A percentile compares a stretch with the other conserved stretches of the same genome.
Evolutionary conservation across 768 basidiomycete genomes (phyloP).

Genomic region (Gautieria morchelliformis): DNA sequence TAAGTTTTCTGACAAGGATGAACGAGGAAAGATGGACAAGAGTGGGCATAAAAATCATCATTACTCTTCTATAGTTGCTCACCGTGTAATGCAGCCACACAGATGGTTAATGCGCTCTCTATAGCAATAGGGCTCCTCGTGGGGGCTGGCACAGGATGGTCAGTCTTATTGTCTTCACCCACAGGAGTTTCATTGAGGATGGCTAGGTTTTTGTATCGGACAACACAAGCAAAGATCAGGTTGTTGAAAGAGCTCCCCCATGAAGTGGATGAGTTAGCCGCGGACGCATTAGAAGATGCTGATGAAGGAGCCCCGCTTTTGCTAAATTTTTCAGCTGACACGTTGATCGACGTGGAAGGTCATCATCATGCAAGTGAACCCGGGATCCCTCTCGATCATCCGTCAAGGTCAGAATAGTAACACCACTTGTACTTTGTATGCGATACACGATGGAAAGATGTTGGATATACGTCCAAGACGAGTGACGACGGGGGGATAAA

Average conservation of each 20-base stretch:
- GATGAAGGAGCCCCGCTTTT: slow-evolving; percentile 56
- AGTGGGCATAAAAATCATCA: slow-evolving; percentile 30
- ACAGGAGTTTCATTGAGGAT: slow-evolving; percentile 10
- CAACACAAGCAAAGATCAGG: slow-evolving; percentile 53
- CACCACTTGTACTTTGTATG: not conserved
- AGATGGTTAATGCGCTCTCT: slow-evolving; percentile 52
- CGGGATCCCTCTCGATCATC: not conserved
- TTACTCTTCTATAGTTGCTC: not conserved
- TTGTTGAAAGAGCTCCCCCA: slow-evolving; percentile 39
- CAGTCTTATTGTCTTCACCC: slow-evolving; percentile 19
- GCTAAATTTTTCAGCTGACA: slow-evolving; percentile 15
- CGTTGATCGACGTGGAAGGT: slow-evolving; percentile 27
- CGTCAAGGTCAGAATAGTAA: not conserved
- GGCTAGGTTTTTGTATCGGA: slow-evolving; percentile 55
- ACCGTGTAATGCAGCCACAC: slow-evolving; percentile 36
- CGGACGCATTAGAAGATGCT: slow-evolving; percentile 49
- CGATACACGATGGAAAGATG: not conserved
- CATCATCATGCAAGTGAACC: not conserved
- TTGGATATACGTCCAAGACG: not conserved
- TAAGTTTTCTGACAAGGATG: slow-evolving; percentile 64
- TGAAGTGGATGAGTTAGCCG: slow-evolving; percentile 43
- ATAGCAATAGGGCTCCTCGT: slow-evolving; percentile 51
- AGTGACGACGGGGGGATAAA: not conserved
- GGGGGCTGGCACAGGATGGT: slow-evolving; percentile 60
- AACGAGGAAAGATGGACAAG: slow-evolving; percentile 66